phyloP scores from a whole-genome alignment of 2,329 filamentous ascomycete genomes.

The Ascochyta fabae region DNA sequence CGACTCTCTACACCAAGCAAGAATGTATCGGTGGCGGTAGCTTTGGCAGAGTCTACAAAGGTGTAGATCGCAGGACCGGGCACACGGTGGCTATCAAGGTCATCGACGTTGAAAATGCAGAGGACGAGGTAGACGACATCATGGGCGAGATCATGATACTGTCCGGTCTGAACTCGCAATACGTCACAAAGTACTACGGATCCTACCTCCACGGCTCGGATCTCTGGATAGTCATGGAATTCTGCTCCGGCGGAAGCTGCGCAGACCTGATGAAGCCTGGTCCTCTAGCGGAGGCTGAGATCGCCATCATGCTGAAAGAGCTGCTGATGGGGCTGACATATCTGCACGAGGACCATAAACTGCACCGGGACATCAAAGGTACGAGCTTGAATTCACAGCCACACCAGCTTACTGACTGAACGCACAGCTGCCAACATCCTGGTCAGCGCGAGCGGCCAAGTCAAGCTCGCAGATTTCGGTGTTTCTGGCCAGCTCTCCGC shows the following conservation, averaged over 20 bases:
- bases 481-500: slow-evolving; percentile 95
- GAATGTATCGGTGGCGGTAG: slow-evolving; percentile 83
- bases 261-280: slow-evolving; percentile 96
- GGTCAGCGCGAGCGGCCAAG: slow-evolving; percentile 86
- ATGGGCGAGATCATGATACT: slow-evolving; percentile 98
- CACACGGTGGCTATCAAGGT: slow-evolving; percentile 97
- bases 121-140: slow-evolving; percentile 99
- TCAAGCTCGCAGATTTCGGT: slow-evolving; percentile 96
- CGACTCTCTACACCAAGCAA: slow-evolving; percentile 86
- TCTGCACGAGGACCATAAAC: slow-evolving; percentile 91
- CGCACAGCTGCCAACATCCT: slow-evolving; percentile 87
- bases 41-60: slow-evolving; percentile 99
- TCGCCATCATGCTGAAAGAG: slow-evolving; percentile 92
- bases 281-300: slow-evolving; percentile 90
- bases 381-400: slow-evolving; percentile 26
- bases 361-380: slow-evolving; percentile 97
- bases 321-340: slow-evolving; percentile 90
- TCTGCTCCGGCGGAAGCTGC: slow-evolving; percentile 95
- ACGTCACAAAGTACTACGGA: slow-evolving; percentile 97
- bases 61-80: slow-evolving; percentile 91
- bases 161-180: slow-evolving; percentile 92
- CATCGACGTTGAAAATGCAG: slow-evolving; percentile 98
- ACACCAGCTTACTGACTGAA: slow-evolving; percentile 11
- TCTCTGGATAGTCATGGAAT: slow-evolving; percentile 99
- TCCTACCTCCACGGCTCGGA: slow-evolving; percentile 96